Conservation (phyloP, 768 basidiomycete genomes). For the Omphalotus guepiniiformis region DNA sequence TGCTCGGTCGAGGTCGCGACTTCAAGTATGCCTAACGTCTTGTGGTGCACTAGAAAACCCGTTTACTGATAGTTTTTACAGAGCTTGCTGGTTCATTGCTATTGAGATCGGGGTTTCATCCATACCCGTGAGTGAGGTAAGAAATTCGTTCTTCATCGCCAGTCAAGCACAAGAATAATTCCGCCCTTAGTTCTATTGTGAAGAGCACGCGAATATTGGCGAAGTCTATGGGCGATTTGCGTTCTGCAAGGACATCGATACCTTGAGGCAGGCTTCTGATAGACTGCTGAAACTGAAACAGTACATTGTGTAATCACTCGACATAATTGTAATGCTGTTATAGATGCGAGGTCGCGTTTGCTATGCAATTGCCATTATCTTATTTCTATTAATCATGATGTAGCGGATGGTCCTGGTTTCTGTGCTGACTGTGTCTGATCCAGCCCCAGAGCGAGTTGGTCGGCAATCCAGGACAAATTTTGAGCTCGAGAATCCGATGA, state of each 20-base stretch:
- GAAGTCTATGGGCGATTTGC: slow-evolving; percentile 87
- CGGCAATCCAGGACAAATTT: slow-evolving; percentile 67
- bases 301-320: slow-evolving; percentile 36
- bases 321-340: not conserved
- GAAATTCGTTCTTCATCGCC: slow-evolving; percentile 16
- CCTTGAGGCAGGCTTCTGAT: slow-evolving; percentile 75
- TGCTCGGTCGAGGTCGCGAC: slow-evolving; percentile 79
- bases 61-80: slow-evolving; percentile 25
- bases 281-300: slow-evolving; percentile 73
- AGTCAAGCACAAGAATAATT: not conserved
- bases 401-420: too few species aligned
- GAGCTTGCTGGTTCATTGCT: slow-evolving; percentile 95
- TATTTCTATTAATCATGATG: too few species aligned
- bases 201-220: slow-evolving; percentile 80
- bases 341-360: too few species aligned
- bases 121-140: slow-evolving; percentile 93
- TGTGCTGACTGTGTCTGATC: not conserved
- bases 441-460: slow-evolving; percentile 34
- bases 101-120: slow-evolving; percentile 86
- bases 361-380: too few species aligned
- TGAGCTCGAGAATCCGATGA: slow-evolving; percentile 40
- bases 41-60: slow-evolving; percentile 1
- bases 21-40: slow-evolving; percentile 84
- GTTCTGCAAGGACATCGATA: slow-evolving; percentile 93
- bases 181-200: slow-evolving; percentile 76